phyloP scores from a whole-genome alignment of 106 monocot genomes.

The Dendrobium chrysotoxum region DNA sequence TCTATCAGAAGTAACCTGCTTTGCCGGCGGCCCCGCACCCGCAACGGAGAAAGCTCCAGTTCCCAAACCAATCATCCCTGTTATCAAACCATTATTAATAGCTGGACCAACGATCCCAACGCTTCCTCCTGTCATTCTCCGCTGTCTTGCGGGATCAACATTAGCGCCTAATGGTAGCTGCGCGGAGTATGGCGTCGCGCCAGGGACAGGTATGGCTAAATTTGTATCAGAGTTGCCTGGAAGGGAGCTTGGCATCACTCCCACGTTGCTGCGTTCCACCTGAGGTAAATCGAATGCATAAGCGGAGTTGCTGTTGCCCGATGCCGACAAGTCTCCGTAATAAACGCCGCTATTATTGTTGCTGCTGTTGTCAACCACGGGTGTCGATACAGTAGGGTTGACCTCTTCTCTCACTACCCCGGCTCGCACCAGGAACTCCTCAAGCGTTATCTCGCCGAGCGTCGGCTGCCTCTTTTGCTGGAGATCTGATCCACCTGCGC shows the following conservation, averaged over 20 bases:
- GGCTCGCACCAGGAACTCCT: slow-evolving; percentile 67
- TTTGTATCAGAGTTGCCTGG: slow-evolving; percentile 1
- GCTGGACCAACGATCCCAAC: slow-evolving; percentile 30
- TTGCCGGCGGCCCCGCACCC: slow-evolving; percentile 19
- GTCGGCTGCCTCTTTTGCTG: slow-evolving; percentile 36
- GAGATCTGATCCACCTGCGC: not conserved
- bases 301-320: not conserved
- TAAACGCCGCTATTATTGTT: slow-evolving; percentile 1
- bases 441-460: slow-evolving; percentile 70
- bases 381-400: not conserved
- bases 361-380: not conserved
- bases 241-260: not conserved
- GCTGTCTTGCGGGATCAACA: slow-evolving; percentile 10
- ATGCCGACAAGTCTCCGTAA: slow-evolving; percentile 16
- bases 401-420: slow-evolving; percentile 59
- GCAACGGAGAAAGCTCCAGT: slow-evolving; percentile 17
- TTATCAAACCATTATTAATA: slow-evolving; percentile 31
- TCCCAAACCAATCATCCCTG: slow-evolving; percentile 27
- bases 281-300: slow-evolving; percentile 10
- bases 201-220: not conserved
- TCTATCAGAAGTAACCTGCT: slow-evolving; percentile 13
- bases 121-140: slow-evolving; percentile 14
- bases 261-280: not conserved
- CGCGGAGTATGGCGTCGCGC: not conserved
- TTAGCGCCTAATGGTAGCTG: slow-evolving; percentile 12